Evolutionary conservation across 176 grass and related monocot species (phyloP), one percentile per base, ranked within the genome.

Genomic region (Dendrocalamus sinicus): DNA sequence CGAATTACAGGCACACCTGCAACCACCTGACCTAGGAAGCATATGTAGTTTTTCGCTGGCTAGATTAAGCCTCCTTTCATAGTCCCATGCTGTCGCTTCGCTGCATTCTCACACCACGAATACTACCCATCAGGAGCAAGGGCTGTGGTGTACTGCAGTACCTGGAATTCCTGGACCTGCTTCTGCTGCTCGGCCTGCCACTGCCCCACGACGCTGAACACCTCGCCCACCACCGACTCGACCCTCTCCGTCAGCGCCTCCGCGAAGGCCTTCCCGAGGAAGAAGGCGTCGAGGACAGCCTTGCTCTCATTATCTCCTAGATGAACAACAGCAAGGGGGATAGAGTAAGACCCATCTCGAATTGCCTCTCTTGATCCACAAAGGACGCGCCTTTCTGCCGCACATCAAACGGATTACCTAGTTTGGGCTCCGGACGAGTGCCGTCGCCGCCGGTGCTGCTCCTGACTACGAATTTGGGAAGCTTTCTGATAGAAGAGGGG

Each of bases 141-240:
- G 47, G 43, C 22, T 0, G 71, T 4, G 17, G 6, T 1, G 40
- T 6, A 50, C 59, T 67, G 50, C 80, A 35, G 75, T 59, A 95
- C 93, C 96, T 95, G 88, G 81, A 98, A 98, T 39, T 94, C 93
- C 70, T 89, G 86, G 59, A 91, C 88, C 82, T 94, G 90, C 82
- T 96, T 99, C 92, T 99, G 92, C 67, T 96, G 96, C 81, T 96
- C 91, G 75, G 96, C 86, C 87, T 99, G 93, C 93, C 93, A 99
- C 83, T 88, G 91, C 67, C 93, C 96, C 26, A 98, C 78, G 66
- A 98, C 86, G 77, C 96, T 94, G 69, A 98, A 92, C 66, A 90
- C 68, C 83, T 98, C 96, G 57, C 93, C 96, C 20, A 95, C 86
- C 24, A 89, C 88, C 75, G 90, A 95, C 84, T 91, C 96, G 61